A percentile compares a stretch with the other conserved stretches of the same genome.
These are phyloP conservation scores for Fusarium tupiense DNA, from an alignment of 2,329 filamentous ascomycete species.

Conservation along the genomic window DNA sequence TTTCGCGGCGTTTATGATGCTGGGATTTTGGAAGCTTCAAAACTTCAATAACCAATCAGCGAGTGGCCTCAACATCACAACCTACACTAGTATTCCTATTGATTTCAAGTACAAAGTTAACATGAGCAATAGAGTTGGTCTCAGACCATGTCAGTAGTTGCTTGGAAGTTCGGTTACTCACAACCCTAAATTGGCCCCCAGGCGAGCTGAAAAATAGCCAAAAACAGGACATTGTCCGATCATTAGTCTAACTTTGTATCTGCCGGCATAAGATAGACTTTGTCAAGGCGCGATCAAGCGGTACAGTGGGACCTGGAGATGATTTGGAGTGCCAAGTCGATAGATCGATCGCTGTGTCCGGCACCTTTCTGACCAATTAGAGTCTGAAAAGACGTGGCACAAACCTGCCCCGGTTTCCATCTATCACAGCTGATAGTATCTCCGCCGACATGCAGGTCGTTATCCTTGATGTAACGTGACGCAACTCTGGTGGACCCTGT, in stretches of 20 bases:
- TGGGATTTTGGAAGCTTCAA: too few species aligned
- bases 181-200: too few species aligned
- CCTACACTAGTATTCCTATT: too few species aligned
- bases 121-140: too few species aligned
- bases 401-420: neutral
- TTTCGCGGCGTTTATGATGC: too few species aligned
- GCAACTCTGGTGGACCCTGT: neutral
- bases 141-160: neutral
- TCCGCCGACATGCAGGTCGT: too few species aligned
- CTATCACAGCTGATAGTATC: neutral
- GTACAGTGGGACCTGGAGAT: neutral
- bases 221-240: neutral
- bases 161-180: accelerated
- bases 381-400: neutral
- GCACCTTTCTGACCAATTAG: neutral
- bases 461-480: neutral
- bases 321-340: neutral
- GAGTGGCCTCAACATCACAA: too few species aligned
- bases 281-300: neutral
- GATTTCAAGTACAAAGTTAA: too few species aligned
- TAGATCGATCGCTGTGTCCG: neutral
- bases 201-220: neutral
- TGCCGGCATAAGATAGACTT: neutral
- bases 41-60: too few species aligned
- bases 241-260: neutral